Evolutionary conservation across 805 yeast species (phyloP), one percentile per base, ranked within the genome.

Genomic region (Metschnikowia lunata): DNA sequence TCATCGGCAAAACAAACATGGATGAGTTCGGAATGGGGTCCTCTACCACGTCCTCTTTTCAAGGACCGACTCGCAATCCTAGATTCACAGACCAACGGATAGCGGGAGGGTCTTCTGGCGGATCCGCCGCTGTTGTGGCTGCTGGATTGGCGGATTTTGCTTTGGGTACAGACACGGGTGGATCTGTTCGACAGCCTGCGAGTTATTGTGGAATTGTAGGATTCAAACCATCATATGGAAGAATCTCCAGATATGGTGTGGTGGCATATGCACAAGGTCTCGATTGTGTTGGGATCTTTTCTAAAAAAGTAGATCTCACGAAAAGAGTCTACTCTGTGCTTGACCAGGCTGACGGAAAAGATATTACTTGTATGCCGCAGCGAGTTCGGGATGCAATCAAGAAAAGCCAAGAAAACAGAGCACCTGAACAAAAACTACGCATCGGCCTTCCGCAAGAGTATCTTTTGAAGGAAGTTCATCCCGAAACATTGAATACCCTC

Each of bases 21-120:
- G 99, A 93, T 66, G 97, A 93, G 66, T 93, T 93, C 68, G 99
- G 96, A 2, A 93, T 93, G 99, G 99, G 99, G 9, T 82, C 87
- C 10, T 74, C 82, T 1, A 83, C 80, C 11, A 67, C 79, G 2
- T 72, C 78, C 52, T 75, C 85, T 0, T 52, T 56, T 40, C 78
- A 64, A 56, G 90, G 89, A 0, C 72, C 84, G 1, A 74, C 83
- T 0, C 45, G 67, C 3, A 85, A 86, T 54, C 82, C 83, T 10
- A 43, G 46, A 23, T 47, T 38, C 39, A 12, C 28, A n/a, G 52
- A 49, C 8, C 37, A 28, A 14, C 49, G 49, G 7, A 62, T 70
- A 1, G 72, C 85, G 2, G 99, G 99, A 10, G 99, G 99, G 0
- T 89, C 97, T 0, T 88, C 96, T 7, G 97, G 98, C 14, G 99